phyloP scores from a whole-genome alignment of 768 basidiomycete genomes.

The Mycena latifolia region DNA sequence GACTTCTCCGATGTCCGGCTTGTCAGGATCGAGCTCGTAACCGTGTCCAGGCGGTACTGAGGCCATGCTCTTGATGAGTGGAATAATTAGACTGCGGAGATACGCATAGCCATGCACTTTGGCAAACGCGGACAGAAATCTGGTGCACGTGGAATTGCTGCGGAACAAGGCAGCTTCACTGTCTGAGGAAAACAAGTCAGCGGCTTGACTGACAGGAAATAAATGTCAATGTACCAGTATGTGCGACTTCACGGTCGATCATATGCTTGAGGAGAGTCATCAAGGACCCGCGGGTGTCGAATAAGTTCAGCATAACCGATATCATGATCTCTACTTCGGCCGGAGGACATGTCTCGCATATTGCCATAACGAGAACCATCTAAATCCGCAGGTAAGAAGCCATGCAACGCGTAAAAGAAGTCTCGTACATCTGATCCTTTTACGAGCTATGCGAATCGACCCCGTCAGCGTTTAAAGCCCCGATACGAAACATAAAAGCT shows the following conservation, averaged over 20 bases:
- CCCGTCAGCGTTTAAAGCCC: conserved; percentile 7
- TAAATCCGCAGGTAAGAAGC: conserved; percentile 39
- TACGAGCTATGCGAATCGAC: conserved; percentile 63
- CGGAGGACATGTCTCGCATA: conserved; percentile 88
- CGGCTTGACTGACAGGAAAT: not conserved
- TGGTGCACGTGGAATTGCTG: conserved; percentile 88
- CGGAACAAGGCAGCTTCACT: conserved; percentile 88
- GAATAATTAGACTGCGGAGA: conserved; percentile 81
- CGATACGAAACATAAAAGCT: not conserved
- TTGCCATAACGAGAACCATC: conserved; percentile 86
- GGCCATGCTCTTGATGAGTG: conserved; percentile 81
- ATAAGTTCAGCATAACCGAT: conserved; percentile 86
- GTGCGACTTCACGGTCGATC: conserved; percentile 87
- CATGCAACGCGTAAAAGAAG: not conserved
- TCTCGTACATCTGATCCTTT: conserved; percentile 76
- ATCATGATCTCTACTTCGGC: conserved; percentile 87
- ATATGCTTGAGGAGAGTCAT: conserved; percentile 83
- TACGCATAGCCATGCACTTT: conserved; percentile 94
- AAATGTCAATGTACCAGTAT: conserved; percentile 66
- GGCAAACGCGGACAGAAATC: conserved; percentile 88
- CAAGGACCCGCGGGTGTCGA: conserved; percentile 81
- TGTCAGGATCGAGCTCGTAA: conserved; percentile 83
- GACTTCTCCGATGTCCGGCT: conserved; percentile 58
- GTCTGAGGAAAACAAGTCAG: conserved; percentile 57
- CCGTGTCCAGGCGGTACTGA: conserved; percentile 78